Evolutionary conservation across 495 filamentous ascomycete genomes (phyloP), one percentile per base, ranked within the genome.

Genomic region (Elaphomyces granulatus): DNA sequence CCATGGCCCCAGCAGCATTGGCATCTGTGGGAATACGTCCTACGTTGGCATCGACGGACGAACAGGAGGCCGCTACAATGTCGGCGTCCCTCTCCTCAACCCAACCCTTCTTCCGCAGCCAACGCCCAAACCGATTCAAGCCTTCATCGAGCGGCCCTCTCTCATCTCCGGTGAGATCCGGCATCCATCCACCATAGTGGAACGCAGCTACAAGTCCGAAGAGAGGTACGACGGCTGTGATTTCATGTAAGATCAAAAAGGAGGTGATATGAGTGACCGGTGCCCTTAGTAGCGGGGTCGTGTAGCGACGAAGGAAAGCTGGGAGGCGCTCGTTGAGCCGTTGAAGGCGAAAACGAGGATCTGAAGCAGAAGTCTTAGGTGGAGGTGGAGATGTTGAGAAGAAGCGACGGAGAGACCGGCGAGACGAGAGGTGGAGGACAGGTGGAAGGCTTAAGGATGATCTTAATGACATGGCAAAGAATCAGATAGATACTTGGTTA

Each of bases 191-290:
- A 2, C 70, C 71, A 47, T 81, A 81, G 55, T 95, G 83, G 53
- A 98, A 94, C 1, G 72, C 44, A 4, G 68, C 80, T 8, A 79
- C 74, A 0, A 98, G 68, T 0, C 76, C 81, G 19, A 87, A 54
- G 0, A 96, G 57, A 0, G 90, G 87, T 3, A 86, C 45, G 10
- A 95, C 57, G 14, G 90, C 90, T 0, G 90, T 95, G 21, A 92
- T 42, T 55, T 98, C 90, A 66, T 98, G 90, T 0, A 98, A 71
- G 31, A 94, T 62, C 8, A 98, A 61, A 56, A 98, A 98, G 2
- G 90, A 74, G 4, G 77, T 75, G 30, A 94, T 65, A 60, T 94
- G 85, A 2, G 83, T 81, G 16, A 85, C 46, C 0, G 90, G 88
- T 8, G 86, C 87, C 35, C 67, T 63, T 41, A 77, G 68, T 8